Percentiles rank a stretch among this genome's conserved stretches.
These are phyloP conservation scores for Colletotrichum orbiculare DNA, from an alignment of 2,329 filamentous ascomycete genomes.

Conservation along the genomic window DNA sequence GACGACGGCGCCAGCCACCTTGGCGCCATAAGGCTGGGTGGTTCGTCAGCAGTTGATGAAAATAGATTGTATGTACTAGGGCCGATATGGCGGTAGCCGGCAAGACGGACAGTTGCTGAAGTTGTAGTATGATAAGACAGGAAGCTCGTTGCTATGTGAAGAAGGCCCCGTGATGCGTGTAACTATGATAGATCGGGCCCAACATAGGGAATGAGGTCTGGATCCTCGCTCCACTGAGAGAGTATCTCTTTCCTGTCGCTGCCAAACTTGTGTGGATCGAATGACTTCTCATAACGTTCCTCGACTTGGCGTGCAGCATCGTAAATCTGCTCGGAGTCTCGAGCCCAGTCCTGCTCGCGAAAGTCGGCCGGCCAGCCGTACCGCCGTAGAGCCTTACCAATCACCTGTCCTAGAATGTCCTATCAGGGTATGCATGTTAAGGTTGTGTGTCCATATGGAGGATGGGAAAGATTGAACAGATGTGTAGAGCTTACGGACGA, in stretches of 20 bases:
- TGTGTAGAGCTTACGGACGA: constrained; percentile 11
- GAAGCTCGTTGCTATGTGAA: background rate
- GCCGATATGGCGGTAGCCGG: background rate
- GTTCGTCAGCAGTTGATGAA: background rate
- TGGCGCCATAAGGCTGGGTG: background rate
- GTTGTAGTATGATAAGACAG: background rate
- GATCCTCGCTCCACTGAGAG: constrained; percentile 1
- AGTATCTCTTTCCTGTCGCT: constrained; percentile 13
- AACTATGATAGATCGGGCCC: constrained; percentile 1
- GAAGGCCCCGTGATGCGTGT: background rate
- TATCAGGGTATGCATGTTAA: background rate
- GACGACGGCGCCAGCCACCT: background rate
- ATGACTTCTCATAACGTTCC: constrained; percentile 12
- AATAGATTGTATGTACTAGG: background rate
- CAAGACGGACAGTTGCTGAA: background rate
- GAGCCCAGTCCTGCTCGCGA: constrained; percentile 22
- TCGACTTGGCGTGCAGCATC: constrained; percentile 5
- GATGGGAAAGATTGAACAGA: background rate
- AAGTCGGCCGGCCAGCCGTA: constrained; percentile 26
- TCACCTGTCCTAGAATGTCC: constrained; percentile 7
- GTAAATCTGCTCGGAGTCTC: constrained; percentile 18
- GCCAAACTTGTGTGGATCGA: constrained; percentile 15
- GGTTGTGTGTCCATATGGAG: background rate
- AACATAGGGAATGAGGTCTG: constrained; percentile 9
- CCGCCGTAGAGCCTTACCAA: constrained; percentile 12